These are phyloP conservation scores for Termitomyces sp. DNA, from an alignment of 768 basidiomycete genomes.

Conservation along the genomic window DNA sequence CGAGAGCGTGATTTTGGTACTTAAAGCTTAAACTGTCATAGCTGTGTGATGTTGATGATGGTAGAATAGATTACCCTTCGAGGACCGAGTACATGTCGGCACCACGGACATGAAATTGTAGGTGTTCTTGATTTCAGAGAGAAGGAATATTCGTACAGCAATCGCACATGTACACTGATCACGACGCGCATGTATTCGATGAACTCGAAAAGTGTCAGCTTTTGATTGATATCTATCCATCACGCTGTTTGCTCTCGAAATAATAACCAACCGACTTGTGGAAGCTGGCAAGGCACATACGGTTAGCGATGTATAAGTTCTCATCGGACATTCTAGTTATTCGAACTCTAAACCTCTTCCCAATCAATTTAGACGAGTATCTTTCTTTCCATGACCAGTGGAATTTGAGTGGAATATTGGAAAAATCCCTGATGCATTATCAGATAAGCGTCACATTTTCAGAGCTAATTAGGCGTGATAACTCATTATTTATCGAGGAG, in stretches of 20 bases:
- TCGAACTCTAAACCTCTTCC: not conserved
- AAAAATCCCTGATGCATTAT: too few relatives aligned
- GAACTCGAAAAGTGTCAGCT: conserved; percentile 5
- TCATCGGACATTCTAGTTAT: not conserved
- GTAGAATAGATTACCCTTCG: too few relatives aligned
- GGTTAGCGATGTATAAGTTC: not conserved
- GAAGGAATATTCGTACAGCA: not conserved
- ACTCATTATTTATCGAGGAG: too few relatives aligned
- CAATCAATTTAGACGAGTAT: conserved; percentile 5
- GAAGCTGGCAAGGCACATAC: not conserved
- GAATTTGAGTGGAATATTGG: too few relatives aligned
- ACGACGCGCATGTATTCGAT: not conserved
- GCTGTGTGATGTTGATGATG: not conserved
- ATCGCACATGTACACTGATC: not conserved
- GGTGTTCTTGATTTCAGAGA: conserved; percentile 1
- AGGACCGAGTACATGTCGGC: too few relatives aligned
- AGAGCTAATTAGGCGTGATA: too few relatives aligned
- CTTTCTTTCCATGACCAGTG: conserved; percentile 3
- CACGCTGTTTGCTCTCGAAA: not conserved
- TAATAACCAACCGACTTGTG: not conserved
- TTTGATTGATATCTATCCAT: conserved; percentile 11
- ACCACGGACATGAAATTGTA: conserved; percentile 8
- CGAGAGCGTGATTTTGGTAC: conserved; percentile 1
- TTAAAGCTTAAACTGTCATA: not conserved
- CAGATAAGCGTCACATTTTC: too few relatives aligned